Conservation (phyloP, 306 rosid genomes). For the Rosa multiflora region DNA sequence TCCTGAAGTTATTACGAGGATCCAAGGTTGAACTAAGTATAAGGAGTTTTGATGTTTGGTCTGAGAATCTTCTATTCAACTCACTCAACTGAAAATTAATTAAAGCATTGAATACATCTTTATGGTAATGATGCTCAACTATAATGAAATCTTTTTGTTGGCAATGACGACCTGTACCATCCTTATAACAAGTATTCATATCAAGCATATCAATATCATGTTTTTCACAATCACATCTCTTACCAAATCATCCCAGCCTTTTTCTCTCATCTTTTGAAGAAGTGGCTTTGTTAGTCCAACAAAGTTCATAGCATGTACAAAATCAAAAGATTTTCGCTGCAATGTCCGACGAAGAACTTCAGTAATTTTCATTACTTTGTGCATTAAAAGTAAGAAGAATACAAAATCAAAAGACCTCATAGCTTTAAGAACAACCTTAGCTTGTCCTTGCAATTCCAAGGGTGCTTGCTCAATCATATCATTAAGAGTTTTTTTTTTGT, state of each 20-base stretch:
- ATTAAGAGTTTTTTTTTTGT: not conserved
- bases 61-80: not conserved
- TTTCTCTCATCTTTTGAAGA: not conserved
- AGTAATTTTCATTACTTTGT: not conserved
- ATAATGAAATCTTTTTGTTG: not conserved
- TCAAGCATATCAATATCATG: not conserved
- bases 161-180: not conserved
- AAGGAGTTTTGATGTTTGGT: not conserved
- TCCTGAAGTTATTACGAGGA: no score
- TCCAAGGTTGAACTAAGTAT: not conserved
- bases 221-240: not conserved
- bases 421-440: not conserved
- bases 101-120: not conserved
- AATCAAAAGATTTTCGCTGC: no score
- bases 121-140: not conserved
- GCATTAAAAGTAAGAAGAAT: not conserved
- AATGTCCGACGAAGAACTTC: not conserved
- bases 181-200: not conserved
- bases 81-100: not conserved
- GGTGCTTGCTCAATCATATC: not conserved
- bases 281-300: not conserved
- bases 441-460: no score
- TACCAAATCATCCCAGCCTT: not conserved
- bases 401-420: not conserved
- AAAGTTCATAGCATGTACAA: no score